Base-by-base conservation (phyloP, 441 rosid species). In the Pelargonium myrrhifolium region DNA sequence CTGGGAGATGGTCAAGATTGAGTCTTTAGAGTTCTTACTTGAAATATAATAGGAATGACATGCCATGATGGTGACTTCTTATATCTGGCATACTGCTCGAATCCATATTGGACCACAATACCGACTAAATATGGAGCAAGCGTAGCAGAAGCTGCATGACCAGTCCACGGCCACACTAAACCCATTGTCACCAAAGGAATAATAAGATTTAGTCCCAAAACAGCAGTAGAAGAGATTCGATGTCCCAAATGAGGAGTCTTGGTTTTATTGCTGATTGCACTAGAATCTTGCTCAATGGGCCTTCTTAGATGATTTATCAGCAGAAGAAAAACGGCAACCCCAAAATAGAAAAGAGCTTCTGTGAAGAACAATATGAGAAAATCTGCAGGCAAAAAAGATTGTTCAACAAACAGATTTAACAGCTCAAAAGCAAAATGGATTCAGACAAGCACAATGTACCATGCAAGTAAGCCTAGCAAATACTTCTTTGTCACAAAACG, bases 91-190 rank as follows among this genome's bases (percentile, higher is more conserved):
- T 83, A 92, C 77, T 85, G 97, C 74, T 92, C 96, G 60, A 95
- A 95, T 77, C 96, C 93, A 76, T 90, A 95, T 49, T 95, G 98
- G 74, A 95, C 90, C 51, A 89, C 84, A 26, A 92, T 90, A 20
- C 98, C 99, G 12, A 92, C 99, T n/a, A 92, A 86, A 82, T 92
- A 90, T 0, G 99, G 99, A 74, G 99, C 96, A 40, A 92, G 97
- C 67, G 99, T 87, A 58, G 99, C 99, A 71, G 95, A 95, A 67
- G 99, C 99, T 45, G 97, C 97, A 28, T 97, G 99, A 40, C 99
- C 97, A 1, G 97, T 95, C 99, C 99, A 95, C 47, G 99, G 99
- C 98, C 97, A 92, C 65, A 92, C 98, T 26, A 92, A 86, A 63
- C 98, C 99, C 99, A 95, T 95, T 42, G 97, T 95, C 65, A 92